Conservation (phyloP, 116 monocot species). For the Posidonia oceanica region DNA sequence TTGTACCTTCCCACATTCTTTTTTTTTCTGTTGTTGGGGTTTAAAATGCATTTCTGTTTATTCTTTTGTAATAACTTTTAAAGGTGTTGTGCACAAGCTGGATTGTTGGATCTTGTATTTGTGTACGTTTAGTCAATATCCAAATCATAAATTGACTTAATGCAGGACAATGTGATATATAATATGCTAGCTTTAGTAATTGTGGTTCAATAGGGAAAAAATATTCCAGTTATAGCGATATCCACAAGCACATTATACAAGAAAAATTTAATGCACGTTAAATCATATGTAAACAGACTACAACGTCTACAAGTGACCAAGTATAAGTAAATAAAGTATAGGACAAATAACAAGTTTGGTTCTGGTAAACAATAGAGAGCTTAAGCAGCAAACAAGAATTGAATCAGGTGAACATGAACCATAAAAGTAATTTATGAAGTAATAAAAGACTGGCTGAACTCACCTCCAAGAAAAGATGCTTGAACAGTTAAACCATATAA, state of each 20-base stretch:
- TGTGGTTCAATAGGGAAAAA: no score
- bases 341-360: neutral
- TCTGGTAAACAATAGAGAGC: no score
- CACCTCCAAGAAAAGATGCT: slow-evolving; percentile 76
- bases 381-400: neutral
- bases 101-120: no score
- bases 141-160: no score
- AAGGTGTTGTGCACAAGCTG: no score
- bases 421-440: neutral
- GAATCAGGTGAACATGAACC: neutral
- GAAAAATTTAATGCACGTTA: neutral
- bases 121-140: no score
- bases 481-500: slow-evolving; percentile 77
- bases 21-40: no score
- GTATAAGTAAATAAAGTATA: neutral
- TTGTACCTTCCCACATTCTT: no score
- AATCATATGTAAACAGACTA: neutral
- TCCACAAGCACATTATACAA: neutral
- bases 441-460: slow-evolving; percentile 4
- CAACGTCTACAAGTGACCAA: neutral
- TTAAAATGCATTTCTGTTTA: no score
- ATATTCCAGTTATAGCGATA: neutral
- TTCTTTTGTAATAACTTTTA: no score
- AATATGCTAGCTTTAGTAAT: no score
- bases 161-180: no score